These are phyloP conservation scores for Didymella keratinophila DNA, from an alignment of 2,329 filamentous ascomycete genomes.

Conservation along the genomic window DNA sequence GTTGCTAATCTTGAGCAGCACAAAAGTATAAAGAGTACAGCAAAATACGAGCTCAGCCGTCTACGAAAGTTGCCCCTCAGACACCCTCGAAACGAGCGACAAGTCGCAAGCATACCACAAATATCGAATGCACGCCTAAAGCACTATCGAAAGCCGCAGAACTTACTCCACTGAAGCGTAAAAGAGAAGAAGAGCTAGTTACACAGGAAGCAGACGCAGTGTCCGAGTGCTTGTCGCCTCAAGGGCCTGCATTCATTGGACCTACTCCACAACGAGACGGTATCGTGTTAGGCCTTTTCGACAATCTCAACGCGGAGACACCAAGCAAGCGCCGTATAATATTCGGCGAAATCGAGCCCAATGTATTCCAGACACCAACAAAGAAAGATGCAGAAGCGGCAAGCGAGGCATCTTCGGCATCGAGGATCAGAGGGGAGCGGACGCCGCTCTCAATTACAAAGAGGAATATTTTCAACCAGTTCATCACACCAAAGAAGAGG, in stretches of 20 bases:
- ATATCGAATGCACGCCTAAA: slow-evolving; percentile 40
- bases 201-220: slow-evolving; percentile 24
- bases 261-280: slow-evolving; percentile 84
- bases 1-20: slow-evolving; percentile 55
- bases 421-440: slow-evolving; percentile 44
- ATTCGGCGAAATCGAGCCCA: slow-evolving; percentile 40
- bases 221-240: slow-evolving; percentile 37
- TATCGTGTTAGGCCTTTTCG: slow-evolving; percentile 78
- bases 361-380: slow-evolving; percentile 52
- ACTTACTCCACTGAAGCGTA: slow-evolving; percentile 45
- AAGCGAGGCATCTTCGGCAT: slow-evolving; percentile 41
- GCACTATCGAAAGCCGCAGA: slow-evolving; percentile 27
- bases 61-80: slow-evolving; percentile 37
- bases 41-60: slow-evolving; percentile 59
- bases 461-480: slow-evolving; percentile 67
- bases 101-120: slow-evolving; percentile 30
- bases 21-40: slow-evolving; percentile 81
- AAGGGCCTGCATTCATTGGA: slow-evolving; percentile 61
- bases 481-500: slow-evolving; percentile 66
- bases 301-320: slow-evolving; percentile 66
- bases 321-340: slow-evolving; percentile 48
- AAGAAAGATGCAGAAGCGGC: slow-evolving; percentile 45
- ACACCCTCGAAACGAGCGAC: slow-evolving; percentile 44
- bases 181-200: slow-evolving; percentile 33
- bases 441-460: slow-evolving; percentile 66